phyloP scores from a whole-genome alignment of 345 rosid genomes.

The Raphanus sativus region DNA sequence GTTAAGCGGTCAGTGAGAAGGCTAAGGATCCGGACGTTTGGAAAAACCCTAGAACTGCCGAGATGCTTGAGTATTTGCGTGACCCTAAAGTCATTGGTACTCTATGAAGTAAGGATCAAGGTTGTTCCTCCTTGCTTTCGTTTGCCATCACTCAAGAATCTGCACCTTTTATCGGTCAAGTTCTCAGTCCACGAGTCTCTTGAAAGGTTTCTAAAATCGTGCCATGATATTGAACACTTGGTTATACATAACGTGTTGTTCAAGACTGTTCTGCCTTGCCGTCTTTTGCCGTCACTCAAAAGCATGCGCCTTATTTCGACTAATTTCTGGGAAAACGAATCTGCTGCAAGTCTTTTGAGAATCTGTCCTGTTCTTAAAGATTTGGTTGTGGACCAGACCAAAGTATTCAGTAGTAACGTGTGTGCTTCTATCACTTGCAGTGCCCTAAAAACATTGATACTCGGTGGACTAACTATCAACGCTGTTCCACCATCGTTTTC shows the following conservation, averaged over 20 bases:
- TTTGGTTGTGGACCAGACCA: neutral
- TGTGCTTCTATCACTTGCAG: neutral
- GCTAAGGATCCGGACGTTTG: neutral
- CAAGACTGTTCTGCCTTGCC: neutral
- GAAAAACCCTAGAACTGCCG: neutral
- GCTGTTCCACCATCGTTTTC: neutral
- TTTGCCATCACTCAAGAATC: neutral
- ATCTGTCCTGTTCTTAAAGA: neutral
- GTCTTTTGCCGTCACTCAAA: neutral
- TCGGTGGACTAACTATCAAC: neutral
- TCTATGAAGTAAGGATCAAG: neutral
- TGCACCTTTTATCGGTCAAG: neutral
- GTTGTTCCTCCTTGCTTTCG: neutral
- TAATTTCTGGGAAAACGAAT: neutral
- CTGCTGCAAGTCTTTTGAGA: neutral
- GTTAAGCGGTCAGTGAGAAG: neutral
- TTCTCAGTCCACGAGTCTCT: neutral
- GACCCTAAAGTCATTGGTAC: neutral
- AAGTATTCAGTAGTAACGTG: neutral
- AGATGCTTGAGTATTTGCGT: neutral
- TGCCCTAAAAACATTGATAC: neutral
- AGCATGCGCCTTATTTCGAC: neutral
- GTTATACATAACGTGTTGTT: neutral
- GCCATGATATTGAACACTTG: neutral
- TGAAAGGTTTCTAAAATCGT: neutral